Base-by-base conservation (phyloP, 75 land plant genomes). In the Pinus tabuliformis region DNA sequence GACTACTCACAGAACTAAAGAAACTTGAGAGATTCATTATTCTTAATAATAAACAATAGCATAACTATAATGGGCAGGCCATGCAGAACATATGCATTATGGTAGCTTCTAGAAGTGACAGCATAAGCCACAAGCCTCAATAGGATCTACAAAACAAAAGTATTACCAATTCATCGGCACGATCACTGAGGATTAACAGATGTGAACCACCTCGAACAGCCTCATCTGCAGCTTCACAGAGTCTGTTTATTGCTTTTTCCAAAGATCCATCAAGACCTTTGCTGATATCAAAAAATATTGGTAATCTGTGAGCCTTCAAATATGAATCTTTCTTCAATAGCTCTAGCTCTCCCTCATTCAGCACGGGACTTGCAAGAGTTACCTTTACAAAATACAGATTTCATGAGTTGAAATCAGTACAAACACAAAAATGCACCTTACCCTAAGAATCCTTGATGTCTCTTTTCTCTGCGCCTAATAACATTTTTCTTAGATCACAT, bases 321-420 rank as follows among this genome's bases (percentile, higher is more conserved):
- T 72, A 11, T 3, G 84, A 76, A 78, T 89, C 91, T 68, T 83
- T 87, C 75, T 91, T 64, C 74, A 97, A 78, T 8, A 77, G 59
- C n/a, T 89, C 98, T 62, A 97, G 91, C 78, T 97, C 99, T 59
- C 95, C 93, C 84, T 97, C 99, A 87, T 95, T 97, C 72, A 97
- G 77, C 24, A 97, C 88, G 20, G 99, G 99, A 83, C 91, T 93
- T 75, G 92, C 75, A 72, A 97, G 77, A 58, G 85, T 81, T 60
- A 95, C 89, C 99, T 92, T 76, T 70, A 3, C 71, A 70, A 59
- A 52, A 30, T 12, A 76, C 68, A 45, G 2, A 74, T 9, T 54
- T 33, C 33, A 73, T n/a, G 20, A 72, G 22, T 52, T 54, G 57
- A 45, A 36, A 73, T 49, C 59, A 57, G 21, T 56, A 16, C 24